Conservation (phyloP, 495 filamentous ascomycete species). For the Aspergillus affinis region DNA sequence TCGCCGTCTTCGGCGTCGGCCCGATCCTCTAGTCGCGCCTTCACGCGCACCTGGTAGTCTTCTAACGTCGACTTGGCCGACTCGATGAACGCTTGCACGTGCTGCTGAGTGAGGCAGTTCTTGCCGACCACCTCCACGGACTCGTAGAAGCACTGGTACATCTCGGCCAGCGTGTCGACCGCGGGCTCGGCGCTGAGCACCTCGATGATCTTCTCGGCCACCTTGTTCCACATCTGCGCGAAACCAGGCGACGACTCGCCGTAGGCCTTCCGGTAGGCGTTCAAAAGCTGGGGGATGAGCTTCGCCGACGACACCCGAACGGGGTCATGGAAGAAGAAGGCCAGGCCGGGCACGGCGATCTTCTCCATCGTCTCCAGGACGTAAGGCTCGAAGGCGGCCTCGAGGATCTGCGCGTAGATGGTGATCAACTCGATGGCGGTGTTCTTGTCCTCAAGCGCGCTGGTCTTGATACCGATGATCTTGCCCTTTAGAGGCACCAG, state of each 20-base stretch:
- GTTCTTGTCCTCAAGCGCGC: conserved; percentile 95
- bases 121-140: conserved; percentile 92
- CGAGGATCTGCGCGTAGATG: conserved; percentile 92
- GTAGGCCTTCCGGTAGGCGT: conserved; percentile 88
- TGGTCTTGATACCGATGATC: conserved; percentile 97
- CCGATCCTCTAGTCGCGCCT: conserved; percentile 73
- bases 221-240: conserved; percentile 75
- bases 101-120: conserved; percentile 69
- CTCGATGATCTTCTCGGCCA: conserved; percentile 87
- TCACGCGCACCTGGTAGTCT: conserved; percentile 87
- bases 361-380: conserved; percentile 94
- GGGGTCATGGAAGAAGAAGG: conserved; percentile 99
- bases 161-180: conserved; percentile 94
- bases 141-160: conserved; percentile 99
- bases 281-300: conserved; percentile 89
- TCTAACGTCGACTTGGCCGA: conserved; percentile 78
- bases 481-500: conserved; percentile 94
- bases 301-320: conserved; percentile 95
- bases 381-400: conserved; percentile 88
- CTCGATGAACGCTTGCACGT: conserved; percentile 86
- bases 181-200: conserved; percentile 93
- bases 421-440: conserved; percentile 97
- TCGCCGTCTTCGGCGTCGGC: conserved; percentile 78
- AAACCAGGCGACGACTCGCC: conserved; percentile 74
- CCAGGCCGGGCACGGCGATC: conserved; percentile 88